Evolutionary conservation across 2,329 filamentous ascomycete genomes (phyloP).

Genomic region (Grosmannia serpens): DNA sequence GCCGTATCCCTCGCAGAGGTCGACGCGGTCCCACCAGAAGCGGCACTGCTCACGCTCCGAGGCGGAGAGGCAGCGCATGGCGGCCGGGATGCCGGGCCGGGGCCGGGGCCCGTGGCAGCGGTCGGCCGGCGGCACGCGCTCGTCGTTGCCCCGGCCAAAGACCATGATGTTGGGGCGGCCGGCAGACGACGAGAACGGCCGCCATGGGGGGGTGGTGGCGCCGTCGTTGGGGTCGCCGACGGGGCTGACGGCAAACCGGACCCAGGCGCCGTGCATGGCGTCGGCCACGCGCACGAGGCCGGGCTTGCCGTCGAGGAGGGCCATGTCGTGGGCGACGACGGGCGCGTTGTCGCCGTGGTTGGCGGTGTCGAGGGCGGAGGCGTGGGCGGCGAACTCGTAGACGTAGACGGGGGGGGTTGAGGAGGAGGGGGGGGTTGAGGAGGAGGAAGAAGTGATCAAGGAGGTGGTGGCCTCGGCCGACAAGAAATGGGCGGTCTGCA

Average conservation of each 20-base stretch:
- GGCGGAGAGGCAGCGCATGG: slow-evolving; percentile 28
- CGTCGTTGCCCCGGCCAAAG: slow-evolving; percentile 50
- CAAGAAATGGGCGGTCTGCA: slow-evolving; percentile 43
- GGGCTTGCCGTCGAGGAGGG: slow-evolving; percentile 17
- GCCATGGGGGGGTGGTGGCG: not conserved
- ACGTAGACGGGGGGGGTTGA: slow-evolving; percentile 29
- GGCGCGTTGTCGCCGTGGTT: slow-evolving; percentile 36
- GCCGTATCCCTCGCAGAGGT: slow-evolving; percentile 33
- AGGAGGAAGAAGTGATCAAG: slow-evolving; percentile 6
- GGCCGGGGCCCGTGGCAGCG: slow-evolving; percentile 16
- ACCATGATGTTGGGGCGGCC: slow-evolving; percentile 20
- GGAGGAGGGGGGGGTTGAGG: slow-evolving; percentile 6
- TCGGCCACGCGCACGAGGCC: slow-evolving; percentile 27
- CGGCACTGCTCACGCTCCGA: slow-evolving; percentile 36
- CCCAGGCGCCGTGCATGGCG: slow-evolving; percentile 33
- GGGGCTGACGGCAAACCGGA: slow-evolving; percentile 19
- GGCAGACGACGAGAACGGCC: slow-evolving; percentile 20
- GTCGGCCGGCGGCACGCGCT: slow-evolving; percentile 23
- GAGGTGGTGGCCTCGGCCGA: too few relatives aligned
- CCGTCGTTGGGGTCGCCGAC: slow-evolving; percentile 5
- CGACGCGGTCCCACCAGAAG: slow-evolving; percentile 50
- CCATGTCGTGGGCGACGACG: slow-evolving; percentile 31
- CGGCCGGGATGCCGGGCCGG: slow-evolving; percentile 29
- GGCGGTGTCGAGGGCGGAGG: slow-evolving; percentile 23
- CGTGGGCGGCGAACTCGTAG: slow-evolving; percentile 48